Evolutionary conservation across 805 yeast species (phyloP).

Genomic region (Diddensiella caesifluorescens): DNA sequence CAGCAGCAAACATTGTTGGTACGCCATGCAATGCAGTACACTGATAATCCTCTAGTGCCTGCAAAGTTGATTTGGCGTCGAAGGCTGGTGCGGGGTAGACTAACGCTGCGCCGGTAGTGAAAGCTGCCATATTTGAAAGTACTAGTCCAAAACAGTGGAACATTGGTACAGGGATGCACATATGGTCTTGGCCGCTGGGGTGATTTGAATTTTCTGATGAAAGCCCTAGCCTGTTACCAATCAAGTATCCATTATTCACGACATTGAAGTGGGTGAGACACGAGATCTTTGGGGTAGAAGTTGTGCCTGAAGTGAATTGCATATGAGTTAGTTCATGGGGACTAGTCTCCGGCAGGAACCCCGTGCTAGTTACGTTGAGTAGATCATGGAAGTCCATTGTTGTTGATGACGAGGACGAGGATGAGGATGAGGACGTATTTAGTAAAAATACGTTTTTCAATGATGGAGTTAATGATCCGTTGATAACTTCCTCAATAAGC

Average conservation of each 20-base stretch:
- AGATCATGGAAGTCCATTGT: too few relatives aligned
- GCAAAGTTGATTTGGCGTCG: constrained; percentile 22
- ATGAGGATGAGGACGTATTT: not conserved
- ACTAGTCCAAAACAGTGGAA: constrained; percentile 33
- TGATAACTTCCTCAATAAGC: constrained; percentile 2
- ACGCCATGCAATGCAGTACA: constrained; percentile 30
- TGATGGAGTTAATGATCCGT: not conserved
- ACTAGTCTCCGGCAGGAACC: not conserved
- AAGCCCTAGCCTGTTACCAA: constrained; percentile 26
- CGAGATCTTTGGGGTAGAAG: constrained; percentile 28
- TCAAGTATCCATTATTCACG: constrained; percentile 28
- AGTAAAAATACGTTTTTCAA: not conserved
- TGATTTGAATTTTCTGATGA: constrained; percentile 18
- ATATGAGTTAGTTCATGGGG: constrained; percentile 26
- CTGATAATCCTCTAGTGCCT: constrained; percentile 22
- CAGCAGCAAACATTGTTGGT: constrained; percentile 32
- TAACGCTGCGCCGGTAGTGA: constrained; percentile 25
- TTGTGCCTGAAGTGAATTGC: constrained; percentile 33
- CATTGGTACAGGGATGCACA: constrained; percentile 31
- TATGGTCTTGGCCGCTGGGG: constrained; percentile 24
- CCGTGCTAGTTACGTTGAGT: not conserved
- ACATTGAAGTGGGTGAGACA: constrained; percentile 26
- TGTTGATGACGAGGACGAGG: too few relatives aligned
- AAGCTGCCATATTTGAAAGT: constrained; percentile 25
- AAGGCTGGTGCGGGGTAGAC: constrained; percentile 28